Conservation (phyloP, 768 basidiomycete genomes). For the Mycena venus region DNA sequence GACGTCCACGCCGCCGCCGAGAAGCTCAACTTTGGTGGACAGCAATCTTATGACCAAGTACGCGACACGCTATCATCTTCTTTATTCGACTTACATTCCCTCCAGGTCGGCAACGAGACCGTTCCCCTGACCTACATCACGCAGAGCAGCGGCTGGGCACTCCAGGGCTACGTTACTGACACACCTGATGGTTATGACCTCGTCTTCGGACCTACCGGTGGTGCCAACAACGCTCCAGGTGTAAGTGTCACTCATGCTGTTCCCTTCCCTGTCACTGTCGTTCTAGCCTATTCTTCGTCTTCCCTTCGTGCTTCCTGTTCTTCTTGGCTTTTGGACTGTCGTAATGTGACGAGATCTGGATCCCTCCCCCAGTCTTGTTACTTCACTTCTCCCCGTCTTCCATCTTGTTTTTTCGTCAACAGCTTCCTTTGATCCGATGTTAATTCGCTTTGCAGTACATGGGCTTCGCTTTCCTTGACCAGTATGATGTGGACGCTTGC, state of each 20-base stretch:
- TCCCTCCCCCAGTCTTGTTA: neutral
- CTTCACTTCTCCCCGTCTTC: neutral
- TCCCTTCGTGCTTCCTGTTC: neutral
- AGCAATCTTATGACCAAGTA: slow-evolving; percentile 49
- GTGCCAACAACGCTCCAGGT: slow-evolving; percentile 62
- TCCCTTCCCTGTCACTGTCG: neutral
- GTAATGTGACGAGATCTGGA: neutral
- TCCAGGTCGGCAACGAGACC: slow-evolving; percentile 38
- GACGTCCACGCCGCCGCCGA: slow-evolving; percentile 57
- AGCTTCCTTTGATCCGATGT: neutral
- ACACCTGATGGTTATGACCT: slow-evolving; percentile 60
- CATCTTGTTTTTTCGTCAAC: neutral
- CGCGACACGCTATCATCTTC: neutral
- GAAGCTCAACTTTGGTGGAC: slow-evolving; percentile 61
- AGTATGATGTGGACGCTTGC: slow-evolving; percentile 61
- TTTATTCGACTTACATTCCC: neutral
- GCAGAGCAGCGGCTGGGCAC: slow-evolving; percentile 56
- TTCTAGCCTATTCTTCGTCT: neutral
- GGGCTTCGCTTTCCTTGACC: slow-evolving; percentile 62
- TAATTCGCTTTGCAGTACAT: slow-evolving; percentile 53
- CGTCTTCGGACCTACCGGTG: slow-evolving; percentile 59
- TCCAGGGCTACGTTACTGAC: slow-evolving; percentile 50
- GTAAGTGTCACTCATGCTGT: slow-evolving; percentile 41
- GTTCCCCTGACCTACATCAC: slow-evolving; percentile 53
- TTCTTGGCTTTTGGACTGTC: neutral